Base-by-base conservation (phyloP, 106 monocot genomes). In the Dioscorea dumetorum region DNA sequence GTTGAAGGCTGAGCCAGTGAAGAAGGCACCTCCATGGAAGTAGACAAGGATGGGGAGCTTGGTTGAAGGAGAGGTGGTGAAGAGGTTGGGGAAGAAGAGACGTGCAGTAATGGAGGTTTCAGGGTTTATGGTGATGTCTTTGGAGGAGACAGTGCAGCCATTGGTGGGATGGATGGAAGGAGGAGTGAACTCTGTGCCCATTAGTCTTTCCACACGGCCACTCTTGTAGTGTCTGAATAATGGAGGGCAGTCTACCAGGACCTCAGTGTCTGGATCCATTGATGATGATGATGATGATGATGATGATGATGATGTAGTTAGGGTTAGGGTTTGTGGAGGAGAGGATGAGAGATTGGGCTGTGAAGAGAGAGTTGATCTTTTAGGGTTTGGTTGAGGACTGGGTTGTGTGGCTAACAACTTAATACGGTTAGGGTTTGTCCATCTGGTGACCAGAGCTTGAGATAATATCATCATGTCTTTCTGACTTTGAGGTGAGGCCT, bases 21-120 rank as follows among this genome's bases (percentile, higher is more conserved):
- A 48, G 70, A 70, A 77, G 64, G 22, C 76, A 6, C 76, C 76
- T 22, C 76, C 76, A 60, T 77, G 76, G 64, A 57, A 70, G 70
- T 77, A 65, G 48, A 77, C 57, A 22, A 77, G 24, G 64, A 77
- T 24, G 22, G 76, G 76, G 24, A 77, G 64, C 62, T 70, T 77
- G 54, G 33, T 77, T 66, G 19, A n/a, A 59, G 32, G 16, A 31
- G 33, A 4, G 16, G 33, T 66, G 22, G 8, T 66, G 22, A 48
- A 20, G 41, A 49, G 41, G 4, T 49, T 66, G 18, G 65, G 65
- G 22, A 66, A 48, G 65, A 48, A 66, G 65, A 66, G 41, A n/a
- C 65, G 41, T 9, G 49, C 65, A 18, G 48, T 48, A 22, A 66
- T 20, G 65, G 18, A 15, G 49, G 65, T 66, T 7, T 49, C 12